phyloP scores from a whole-genome alignment of 345 rosid genomes.

The Eucalyptus paniculata region DNA sequence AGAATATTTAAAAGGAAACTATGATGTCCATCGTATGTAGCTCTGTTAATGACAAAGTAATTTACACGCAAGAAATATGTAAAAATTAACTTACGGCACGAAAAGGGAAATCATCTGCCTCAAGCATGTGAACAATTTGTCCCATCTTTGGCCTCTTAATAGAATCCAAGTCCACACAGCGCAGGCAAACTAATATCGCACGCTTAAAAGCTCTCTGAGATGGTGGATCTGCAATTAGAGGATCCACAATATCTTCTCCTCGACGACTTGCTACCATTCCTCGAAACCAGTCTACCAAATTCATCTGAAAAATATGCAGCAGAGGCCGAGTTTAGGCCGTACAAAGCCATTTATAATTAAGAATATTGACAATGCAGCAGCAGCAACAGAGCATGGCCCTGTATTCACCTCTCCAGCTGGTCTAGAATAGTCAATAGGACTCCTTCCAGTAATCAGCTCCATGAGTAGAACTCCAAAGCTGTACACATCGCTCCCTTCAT shows the following conservation, averaged over 20 bases:
- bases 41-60: not conserved
- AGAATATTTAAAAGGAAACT: not conserved
- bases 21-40: not conserved
- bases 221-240: slow-evolving; percentile 48
- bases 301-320: slow-evolving; percentile 44
- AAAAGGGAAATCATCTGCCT: slow-evolving; percentile 84
- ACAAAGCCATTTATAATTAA: not conserved
- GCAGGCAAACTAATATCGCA: slow-evolving; percentile 73
- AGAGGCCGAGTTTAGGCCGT: not conserved
- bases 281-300: slow-evolving; percentile 94
- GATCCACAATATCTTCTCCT: slow-evolving; percentile 81
- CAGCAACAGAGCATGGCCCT: not conserved
- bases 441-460: slow-evolving; percentile 91
- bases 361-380: not conserved
- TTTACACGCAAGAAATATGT: not conserved
- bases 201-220: slow-evolving; percentile 69
- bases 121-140: slow-evolving; percentile 95
- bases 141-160: slow-evolving; percentile 96
- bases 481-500: slow-evolving; percentile 93
- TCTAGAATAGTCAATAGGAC: slow-evolving; percentile 79
- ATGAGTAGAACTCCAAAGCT: slow-evolving; percentile 92
- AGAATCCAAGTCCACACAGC: slow-evolving; percentile 89
- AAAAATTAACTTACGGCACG: slow-evolving; percentile 52
- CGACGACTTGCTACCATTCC: slow-evolving; percentile 91
- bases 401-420: slow-evolving; percentile 80